Percentiles rank a stretch among this genome's conserved stretches.
Conservation (phyloP, 306 rosid genomes). For the Pyrus pyrifolia region DNA sequence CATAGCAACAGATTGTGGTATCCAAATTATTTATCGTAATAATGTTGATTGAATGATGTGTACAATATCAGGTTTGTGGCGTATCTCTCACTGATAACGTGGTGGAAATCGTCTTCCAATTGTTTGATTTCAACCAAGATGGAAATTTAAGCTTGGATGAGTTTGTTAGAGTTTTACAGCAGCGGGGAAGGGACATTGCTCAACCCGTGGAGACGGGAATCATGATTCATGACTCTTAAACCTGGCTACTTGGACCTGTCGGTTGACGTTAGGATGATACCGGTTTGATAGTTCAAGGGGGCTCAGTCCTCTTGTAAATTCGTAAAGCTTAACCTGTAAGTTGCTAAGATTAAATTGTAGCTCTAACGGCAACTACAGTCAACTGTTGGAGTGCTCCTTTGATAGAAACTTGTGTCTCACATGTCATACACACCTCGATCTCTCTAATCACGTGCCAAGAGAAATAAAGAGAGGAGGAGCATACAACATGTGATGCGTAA, state of each 20-base stretch:
- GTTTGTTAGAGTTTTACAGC: slow-evolving; percentile 54
- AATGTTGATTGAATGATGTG: background rate
- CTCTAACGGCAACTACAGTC: background rate
- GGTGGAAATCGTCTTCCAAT: slow-evolving; percentile 60
- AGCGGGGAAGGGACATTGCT: slow-evolving; percentile 54
- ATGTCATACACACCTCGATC: background rate
- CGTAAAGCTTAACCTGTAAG: slow-evolving; percentile 3
- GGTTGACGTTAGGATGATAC: background rate
- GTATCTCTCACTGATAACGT: slow-evolving; percentile 49
- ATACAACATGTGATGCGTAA: background rate
- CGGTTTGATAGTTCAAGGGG: background rate
- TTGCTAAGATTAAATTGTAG: background rate
- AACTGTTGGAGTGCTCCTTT: background rate
- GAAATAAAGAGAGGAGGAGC: background rate
- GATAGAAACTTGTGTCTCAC: background rate
- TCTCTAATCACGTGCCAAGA: background rate
- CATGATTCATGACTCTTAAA: slow-evolving; percentile 17
- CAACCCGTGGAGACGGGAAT: slow-evolving; percentile 58
- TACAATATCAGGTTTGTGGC: slow-evolving; percentile 64
- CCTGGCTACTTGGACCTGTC: background rate
- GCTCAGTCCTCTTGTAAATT: background rate
- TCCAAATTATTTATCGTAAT: background rate
- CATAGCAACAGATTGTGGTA: background rate
- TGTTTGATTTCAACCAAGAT: slow-evolving; percentile 69
- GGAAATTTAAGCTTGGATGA: slow-evolving; percentile 60